These are phyloP conservation scores for Pleoardoris graminearum DNA, from an alignment of 2,329 filamentous ascomycete genomes.

Conservation along the genomic window DNA sequence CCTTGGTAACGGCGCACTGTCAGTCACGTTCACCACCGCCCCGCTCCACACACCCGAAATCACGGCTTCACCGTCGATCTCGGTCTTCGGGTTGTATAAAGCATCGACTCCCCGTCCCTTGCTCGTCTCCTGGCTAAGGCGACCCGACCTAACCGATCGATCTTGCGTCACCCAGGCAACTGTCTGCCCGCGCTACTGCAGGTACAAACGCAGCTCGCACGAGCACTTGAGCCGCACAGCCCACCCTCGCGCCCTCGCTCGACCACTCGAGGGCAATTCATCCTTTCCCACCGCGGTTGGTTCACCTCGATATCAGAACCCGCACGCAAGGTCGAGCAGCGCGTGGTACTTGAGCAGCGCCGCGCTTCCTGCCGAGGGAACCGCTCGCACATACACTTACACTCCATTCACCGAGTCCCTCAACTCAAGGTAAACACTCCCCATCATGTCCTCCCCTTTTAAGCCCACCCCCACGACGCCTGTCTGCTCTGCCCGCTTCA, in stretches of 20 bases:
- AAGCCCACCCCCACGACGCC: constrained; percentile 4
- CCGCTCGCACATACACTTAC: background rate
- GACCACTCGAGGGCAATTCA: constrained; percentile 5
- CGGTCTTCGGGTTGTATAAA: background rate
- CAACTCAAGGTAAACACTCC: background rate
- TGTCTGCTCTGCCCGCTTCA: background rate
- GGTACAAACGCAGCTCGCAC: background rate
- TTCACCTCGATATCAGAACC: too few relatives aligned
- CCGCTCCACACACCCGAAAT: too few relatives aligned
- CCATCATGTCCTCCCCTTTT: constrained; percentile 2
- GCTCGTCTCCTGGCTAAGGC: background rate
- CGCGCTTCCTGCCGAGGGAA: background rate
- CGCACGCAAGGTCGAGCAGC: too few relatives aligned
- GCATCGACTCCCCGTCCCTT: background rate
- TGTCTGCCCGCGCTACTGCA: background rate
- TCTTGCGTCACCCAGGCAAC: background rate
- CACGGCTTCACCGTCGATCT: background rate
- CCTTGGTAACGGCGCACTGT: too few relatives aligned
- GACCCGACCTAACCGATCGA: background rate
- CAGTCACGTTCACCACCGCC: constrained; percentile 2
- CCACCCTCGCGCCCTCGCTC: background rate
- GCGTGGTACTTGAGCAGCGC: too few relatives aligned
- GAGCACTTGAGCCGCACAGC: background rate
- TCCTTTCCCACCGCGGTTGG: constrained; percentile 4
- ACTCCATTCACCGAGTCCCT: background rate